Evolutionary conservation across 495 filamentous ascomycete genomes (phyloP).

Genomic region (Podospora pseudocomata): DNA sequence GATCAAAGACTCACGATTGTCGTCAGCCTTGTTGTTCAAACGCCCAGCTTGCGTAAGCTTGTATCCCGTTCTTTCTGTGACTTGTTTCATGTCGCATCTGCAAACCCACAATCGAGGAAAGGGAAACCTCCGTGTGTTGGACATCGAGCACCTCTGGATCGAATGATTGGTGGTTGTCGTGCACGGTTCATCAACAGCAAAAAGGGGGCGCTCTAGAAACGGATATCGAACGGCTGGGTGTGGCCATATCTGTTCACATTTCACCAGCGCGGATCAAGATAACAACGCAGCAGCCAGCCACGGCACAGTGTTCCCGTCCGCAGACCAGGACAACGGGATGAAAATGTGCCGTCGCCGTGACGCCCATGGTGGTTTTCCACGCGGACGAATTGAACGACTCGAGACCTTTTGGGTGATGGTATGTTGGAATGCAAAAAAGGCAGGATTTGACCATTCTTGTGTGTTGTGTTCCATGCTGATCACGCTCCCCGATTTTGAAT

Average conservation of each 20-base stretch:
- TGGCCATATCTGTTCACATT: not conserved
- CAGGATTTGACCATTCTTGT: not conserved
- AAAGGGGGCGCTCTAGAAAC: not conserved
- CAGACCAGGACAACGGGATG: not conserved
- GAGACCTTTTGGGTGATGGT: not conserved
- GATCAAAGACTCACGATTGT: not conserved
- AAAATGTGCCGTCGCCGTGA: not conserved
- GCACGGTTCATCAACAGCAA: not conserved
- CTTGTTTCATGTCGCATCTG: slow-evolving; percentile 10
- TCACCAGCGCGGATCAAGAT: not conserved
- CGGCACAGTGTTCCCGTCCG: slow-evolving; percentile 4
- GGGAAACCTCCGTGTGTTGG: not conserved
- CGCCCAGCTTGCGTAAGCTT: not conserved
- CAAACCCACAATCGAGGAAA: not conserved
- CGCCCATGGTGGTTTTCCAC: not conserved
- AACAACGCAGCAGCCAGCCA: not conserved
- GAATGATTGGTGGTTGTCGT: not conserved
- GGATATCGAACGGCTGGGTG: not conserved
- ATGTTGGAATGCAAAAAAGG: not conserved
- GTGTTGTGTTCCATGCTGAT: slow-evolving; percentile 5
- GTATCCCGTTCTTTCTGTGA: not conserved
- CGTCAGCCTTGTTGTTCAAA: not conserved
- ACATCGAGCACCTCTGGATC: slow-evolving; percentile 5
- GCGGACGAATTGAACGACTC: not conserved
- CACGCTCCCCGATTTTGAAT: slow-evolving; percentile 2